Conservation (phyloP, 305 asterid species). For the Coffea humblotiana region DNA sequence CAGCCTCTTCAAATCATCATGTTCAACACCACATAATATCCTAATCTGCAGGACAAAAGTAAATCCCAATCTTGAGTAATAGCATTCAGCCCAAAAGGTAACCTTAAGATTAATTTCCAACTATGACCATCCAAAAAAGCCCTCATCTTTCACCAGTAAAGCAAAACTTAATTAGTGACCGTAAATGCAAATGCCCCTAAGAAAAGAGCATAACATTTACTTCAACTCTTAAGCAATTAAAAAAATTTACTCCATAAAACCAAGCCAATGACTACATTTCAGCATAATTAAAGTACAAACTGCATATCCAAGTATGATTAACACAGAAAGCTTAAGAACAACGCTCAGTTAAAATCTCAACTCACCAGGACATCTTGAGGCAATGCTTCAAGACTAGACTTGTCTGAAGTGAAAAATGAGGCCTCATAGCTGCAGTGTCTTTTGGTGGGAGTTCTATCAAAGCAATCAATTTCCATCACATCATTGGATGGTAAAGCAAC, state of each 20-base stretch:
- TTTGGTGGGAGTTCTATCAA: constrained; percentile 31
- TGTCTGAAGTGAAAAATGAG: constrained; percentile 23
- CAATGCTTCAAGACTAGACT: constrained; percentile 50
- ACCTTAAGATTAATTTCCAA: not conserved
- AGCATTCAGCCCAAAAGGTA: not conserved
- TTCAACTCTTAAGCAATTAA: not conserved
- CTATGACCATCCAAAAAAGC: not conserved
- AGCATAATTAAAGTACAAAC: not conserved
- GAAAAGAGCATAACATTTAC: not conserved
- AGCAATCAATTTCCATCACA: constrained; percentile 26
- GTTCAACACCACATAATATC: constrained; percentile 42
- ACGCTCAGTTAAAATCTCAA: not conserved
- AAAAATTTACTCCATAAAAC: not conserved
- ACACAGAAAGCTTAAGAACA: too few relatives aligned
- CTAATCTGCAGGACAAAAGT: constrained; percentile 27
- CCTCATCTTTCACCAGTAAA: not conserved
- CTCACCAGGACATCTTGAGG: constrained; percentile 84
- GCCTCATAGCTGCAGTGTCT: constrained; percentile 39
- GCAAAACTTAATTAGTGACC: not conserved
- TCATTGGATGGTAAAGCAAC: constrained; percentile 41
- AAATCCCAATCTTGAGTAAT: not conserved
- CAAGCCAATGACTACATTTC: not conserved
- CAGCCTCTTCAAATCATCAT: constrained; percentile 47
- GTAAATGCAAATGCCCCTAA: not conserved
- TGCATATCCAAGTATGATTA: not conserved